phyloP scores from a whole-genome alignment of 2,329 filamentous ascomycete species.

The Colletotrichum melonis region DNA sequence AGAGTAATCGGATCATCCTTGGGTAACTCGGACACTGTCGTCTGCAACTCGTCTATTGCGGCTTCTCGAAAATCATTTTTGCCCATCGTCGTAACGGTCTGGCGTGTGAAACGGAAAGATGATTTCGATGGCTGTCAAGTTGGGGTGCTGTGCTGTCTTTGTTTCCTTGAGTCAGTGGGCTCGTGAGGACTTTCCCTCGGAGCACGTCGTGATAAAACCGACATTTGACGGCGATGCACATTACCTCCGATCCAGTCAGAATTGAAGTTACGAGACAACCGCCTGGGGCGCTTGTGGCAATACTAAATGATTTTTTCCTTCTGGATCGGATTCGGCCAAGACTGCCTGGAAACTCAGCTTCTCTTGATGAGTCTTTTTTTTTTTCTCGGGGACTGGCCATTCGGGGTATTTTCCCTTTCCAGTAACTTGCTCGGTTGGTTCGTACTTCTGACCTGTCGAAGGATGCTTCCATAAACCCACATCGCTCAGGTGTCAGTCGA shows the following conservation, averaged over 20 bases:
- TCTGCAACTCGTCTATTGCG: neutral
- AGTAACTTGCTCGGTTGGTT: constrained; percentile 17
- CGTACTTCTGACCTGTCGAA: neutral
- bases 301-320: neutral
- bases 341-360: constrained; percentile 1
- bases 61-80: neutral
- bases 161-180: constrained; percentile 9
- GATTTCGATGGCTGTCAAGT: neutral
- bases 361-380: neutral
- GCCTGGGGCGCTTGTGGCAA: constrained; percentile 16
- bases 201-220: constrained; percentile 17
- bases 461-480: constrained; percentile 15
- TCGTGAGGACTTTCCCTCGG: constrained; percentile 27
- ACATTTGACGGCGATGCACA: constrained; percentile 5
- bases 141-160: neutral
- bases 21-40: neutral
- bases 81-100: neutral
- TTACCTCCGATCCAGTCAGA: constrained; percentile 27
- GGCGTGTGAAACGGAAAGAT: neutral
- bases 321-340: neutral
- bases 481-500: neutral
- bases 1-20: neutral
- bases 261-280: neutral
- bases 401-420: constrained; percentile 8
- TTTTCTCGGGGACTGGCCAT: neutral